Percentiles rank a stretch among this genome's conserved stretches.
Evolutionary conservation across 2,329 filamentous ascomycete species (phyloP).

Genomic region (Biscogniauxia marginata): DNA sequence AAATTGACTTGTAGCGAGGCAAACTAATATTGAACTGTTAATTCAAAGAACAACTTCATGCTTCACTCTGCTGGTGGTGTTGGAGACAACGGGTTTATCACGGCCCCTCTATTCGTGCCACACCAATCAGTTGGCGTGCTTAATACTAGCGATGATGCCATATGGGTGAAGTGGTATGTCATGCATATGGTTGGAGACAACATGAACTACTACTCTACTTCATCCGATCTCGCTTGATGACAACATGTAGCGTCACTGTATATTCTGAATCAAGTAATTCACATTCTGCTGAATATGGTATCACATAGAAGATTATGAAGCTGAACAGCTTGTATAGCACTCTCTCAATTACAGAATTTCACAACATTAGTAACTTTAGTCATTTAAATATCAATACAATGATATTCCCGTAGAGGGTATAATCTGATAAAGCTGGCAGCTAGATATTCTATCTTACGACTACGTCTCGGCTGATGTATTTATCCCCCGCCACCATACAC

Average conservation of each 20-base stretch:
- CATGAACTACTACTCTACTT: background rate
- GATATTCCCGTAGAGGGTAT: too few relatives aligned
- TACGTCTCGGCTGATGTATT: too few relatives aligned
- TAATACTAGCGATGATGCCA: constrained; percentile 1
- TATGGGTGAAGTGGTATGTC: background rate
- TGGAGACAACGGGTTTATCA: background rate
- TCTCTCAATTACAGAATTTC: too few relatives aligned
- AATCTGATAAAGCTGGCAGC: too few relatives aligned
- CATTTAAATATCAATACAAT: too few relatives aligned
- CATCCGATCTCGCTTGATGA: background rate
- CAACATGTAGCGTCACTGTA: background rate
- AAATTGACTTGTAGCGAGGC: background rate
- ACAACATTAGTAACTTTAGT: too few relatives aligned
- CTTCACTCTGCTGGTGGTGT: background rate
- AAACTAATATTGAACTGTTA: background rate
- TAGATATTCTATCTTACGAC: too few relatives aligned
- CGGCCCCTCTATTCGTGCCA: background rate
- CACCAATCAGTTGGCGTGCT: constrained; percentile 1
- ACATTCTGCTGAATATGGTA: background rate
- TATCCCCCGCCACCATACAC: too few relatives aligned
- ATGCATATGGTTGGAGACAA: background rate
- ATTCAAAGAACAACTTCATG: too few relatives aligned
- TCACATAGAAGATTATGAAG: background rate
- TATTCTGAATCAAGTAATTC: too few relatives aligned
- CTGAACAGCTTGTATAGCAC: background rate